phyloP scores from a whole-genome alignment of 345 rosid genomes.

The Corchorus olitorius region DNA sequence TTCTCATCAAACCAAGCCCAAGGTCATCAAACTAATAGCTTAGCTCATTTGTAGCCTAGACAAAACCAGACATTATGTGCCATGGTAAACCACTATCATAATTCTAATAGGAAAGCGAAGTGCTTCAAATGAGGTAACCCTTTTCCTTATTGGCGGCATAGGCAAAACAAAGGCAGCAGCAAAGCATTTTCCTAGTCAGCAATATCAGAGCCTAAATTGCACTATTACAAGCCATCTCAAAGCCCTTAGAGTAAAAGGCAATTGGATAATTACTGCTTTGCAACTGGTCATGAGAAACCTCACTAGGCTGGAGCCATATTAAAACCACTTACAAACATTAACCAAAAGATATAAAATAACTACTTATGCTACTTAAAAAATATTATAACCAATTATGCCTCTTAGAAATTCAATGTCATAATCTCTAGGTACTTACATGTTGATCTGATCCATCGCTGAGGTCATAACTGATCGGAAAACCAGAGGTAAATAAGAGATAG shows the following conservation, averaged over 20 bases:
- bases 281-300: background rate
- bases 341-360: background rate
- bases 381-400: background rate
- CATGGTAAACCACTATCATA: background rate
- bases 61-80: background rate
- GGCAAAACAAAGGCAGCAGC: background rate
- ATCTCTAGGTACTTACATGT: constrained; percentile 56
- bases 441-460: constrained; percentile 89
- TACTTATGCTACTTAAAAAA: background rate
- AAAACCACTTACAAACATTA: constrained; percentile 3
- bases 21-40: background rate
- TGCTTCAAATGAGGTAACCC: background rate
- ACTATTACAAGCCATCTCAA: background rate
- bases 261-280: background rate
- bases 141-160: background rate
- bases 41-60: background rate
- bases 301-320: background rate
- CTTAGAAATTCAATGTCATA: background rate
- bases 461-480: constrained; percentile 75
- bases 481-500: constrained; percentile 88
- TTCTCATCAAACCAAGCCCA: constrained; percentile 9
- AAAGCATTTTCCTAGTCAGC: background rate
- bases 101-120: background rate
- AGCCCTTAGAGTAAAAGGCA: background rate
- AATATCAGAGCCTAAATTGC: constrained; percentile 1